These are phyloP conservation scores for Cryptococcus sp. DNA, from an alignment of 1,284 basidiomycete species.

Conservation along the genomic window DNA sequence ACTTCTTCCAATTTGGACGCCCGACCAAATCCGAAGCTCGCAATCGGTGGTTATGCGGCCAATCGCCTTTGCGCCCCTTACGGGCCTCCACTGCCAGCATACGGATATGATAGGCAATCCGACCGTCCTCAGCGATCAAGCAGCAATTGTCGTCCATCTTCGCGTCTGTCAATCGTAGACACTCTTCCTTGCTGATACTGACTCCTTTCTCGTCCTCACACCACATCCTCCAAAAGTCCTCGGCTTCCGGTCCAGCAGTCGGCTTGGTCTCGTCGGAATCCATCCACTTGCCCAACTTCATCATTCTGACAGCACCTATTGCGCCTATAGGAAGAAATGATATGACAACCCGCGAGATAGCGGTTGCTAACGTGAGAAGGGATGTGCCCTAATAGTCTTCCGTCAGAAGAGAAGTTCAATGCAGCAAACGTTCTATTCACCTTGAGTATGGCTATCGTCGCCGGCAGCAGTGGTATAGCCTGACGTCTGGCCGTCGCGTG, in stretches of 20 bases:
- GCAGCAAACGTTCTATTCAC: conserved; percentile 21
- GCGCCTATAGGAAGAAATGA: conserved; percentile 51
- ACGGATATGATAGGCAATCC: conserved; percentile 31
- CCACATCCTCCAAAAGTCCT: conserved; percentile 49
- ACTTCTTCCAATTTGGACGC: conserved; percentile 3
- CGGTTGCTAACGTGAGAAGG: conserved; percentile 40
- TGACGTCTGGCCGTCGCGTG: conserved; percentile 42
- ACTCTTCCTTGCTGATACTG: conserved; percentile 26
- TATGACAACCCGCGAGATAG: conserved; percentile 47
- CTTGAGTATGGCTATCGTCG: conserved; percentile 43
- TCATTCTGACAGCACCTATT: conserved; percentile 34
- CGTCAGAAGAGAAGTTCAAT: not conserved
- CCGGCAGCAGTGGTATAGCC: conserved; percentile 48
- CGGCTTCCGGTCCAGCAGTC: conserved; percentile 30
- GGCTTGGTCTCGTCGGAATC: conserved; percentile 29
- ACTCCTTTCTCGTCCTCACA: conserved; percentile 41
- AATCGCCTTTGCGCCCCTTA: not conserved
- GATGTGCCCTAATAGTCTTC: conserved; percentile 55
- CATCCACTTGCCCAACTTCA: conserved; percentile 30
- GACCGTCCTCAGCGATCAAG: conserved; percentile 26
- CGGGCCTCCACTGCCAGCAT: conserved; percentile 16
- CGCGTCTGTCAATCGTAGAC: conserved; percentile 14
- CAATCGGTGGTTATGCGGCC: not conserved
- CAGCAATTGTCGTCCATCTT: conserved; percentile 26
- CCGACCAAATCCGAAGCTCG: not conserved